Conservation (phyloP, 2,329 filamentous ascomycete genomes). For the Curvularia sp. region DNA sequence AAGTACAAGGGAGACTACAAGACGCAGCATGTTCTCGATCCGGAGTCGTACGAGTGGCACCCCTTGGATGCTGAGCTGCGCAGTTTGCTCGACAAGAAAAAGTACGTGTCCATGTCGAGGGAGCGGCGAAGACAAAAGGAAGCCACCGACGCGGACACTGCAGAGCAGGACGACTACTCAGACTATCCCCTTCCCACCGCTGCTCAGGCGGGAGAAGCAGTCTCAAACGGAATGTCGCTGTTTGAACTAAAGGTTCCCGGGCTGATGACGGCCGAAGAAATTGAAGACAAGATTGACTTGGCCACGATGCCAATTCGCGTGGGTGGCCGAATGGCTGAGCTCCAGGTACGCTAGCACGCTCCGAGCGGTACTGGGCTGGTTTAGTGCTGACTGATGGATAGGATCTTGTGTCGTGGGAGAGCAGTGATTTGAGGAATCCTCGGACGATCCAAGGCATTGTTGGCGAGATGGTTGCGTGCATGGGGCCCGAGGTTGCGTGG, state of each 20-base stretch:
- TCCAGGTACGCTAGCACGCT: constrained; percentile 37
- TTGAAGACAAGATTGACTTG: constrained; percentile 62
- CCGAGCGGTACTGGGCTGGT: background rate
- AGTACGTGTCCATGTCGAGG: constrained; percentile 59
- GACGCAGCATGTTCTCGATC: constrained; percentile 77
- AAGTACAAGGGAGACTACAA: constrained; percentile 81
- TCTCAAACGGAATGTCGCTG: constrained; percentile 55
- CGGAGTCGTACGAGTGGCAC: constrained; percentile 69
- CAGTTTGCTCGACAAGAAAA: constrained; percentile 61
- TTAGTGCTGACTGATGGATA: constrained; percentile 47
- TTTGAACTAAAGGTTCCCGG: constrained; percentile 73
- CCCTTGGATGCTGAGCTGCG: constrained; percentile 62
- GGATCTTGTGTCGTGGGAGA: constrained; percentile 68
- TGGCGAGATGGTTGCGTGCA: constrained; percentile 70
- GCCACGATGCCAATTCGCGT: constrained; percentile 66
- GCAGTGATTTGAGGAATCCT: constrained; percentile 59
- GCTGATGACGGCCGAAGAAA: constrained; percentile 62
- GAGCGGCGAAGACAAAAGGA: constrained; percentile 41
- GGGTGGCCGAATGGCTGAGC: constrained; percentile 41
- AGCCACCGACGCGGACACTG: constrained; percentile 1
- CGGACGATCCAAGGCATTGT: constrained; percentile 67
- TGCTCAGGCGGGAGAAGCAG: constrained; percentile 47
- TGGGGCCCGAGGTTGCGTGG: constrained; percentile 67
- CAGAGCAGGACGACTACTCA: constrained; percentile 23
- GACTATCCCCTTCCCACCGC: constrained; percentile 39